phyloP scores from a whole-genome alignment of 169 alveolate species.

The Cystoisospora suis region DNA sequence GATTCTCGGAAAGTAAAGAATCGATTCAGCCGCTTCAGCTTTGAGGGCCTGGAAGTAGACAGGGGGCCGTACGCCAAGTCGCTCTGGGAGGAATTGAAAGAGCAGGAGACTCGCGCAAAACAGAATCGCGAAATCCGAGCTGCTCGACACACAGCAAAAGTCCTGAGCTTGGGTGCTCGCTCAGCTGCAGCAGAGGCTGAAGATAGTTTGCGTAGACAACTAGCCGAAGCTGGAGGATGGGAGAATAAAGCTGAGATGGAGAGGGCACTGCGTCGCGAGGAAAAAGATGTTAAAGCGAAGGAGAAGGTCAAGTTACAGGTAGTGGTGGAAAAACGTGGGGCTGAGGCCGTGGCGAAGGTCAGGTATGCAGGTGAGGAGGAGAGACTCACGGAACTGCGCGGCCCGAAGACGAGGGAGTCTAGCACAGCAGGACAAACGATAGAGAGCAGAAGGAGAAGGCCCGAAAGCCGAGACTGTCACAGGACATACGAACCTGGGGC shows the following conservation, averaged over 20 bases:
- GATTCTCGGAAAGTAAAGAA: background rate
- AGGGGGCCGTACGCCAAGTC: constrained; percentile 51
- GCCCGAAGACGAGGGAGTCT: background rate
- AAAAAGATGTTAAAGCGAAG: too few species aligned
- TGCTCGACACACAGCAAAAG: background rate
- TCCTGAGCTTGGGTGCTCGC: background rate
- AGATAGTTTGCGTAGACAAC: too few species aligned
- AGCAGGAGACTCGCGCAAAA: constrained; percentile 37
- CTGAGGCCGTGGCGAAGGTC: too few species aligned
- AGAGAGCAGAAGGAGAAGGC: background rate
- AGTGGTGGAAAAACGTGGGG: too few species aligned
- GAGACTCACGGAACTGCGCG: too few species aligned
- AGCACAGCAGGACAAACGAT: background rate
- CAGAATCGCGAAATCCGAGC: constrained; percentile 13
- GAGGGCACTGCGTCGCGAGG: too few species aligned
- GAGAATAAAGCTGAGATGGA: too few species aligned
- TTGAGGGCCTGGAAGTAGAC: constrained; percentile 20
- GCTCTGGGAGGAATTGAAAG: constrained; percentile 58
- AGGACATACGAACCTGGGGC: background rate
- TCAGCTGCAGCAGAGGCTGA: background rate
- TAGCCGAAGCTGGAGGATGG: too few species aligned
- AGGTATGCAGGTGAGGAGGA: too few species aligned
- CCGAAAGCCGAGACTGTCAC: background rate
- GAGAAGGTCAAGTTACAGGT: too few species aligned
- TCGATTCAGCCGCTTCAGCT: constrained; percentile 21